Base-by-base conservation (phyloP, 1,139 yeast genomes). In the Hyphopichia pseudoburtonii region DNA sequence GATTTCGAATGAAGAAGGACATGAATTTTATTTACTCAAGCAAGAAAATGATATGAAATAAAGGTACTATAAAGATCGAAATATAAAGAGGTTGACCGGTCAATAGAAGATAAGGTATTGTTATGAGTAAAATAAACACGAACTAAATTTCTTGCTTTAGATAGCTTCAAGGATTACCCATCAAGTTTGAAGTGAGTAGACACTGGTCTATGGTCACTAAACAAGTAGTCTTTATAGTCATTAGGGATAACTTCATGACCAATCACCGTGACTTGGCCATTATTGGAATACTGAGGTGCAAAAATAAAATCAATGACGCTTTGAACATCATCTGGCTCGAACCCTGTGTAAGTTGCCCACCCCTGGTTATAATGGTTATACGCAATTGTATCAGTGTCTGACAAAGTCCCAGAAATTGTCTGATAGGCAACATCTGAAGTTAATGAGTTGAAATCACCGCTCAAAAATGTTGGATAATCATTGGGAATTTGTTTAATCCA, bases 191-290 rank as follows among this genome's bases (percentile, higher is more conserved):
- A 48, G 33, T 66, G 66, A 8, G 62, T 56, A 19, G 58, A 53
- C 12, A 71, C 59, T 0, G 77, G 75, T 42, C 78, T 54, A 45
- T 73, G 78, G 48, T 73, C 79, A 34, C 73, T 65, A 24, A 65
- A 56, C 41, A 62, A 62, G 24, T 46, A 51, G 1, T 51, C 55
- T 19, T 51, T 41, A 35, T 56, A 47, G 14, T 60, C 43, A 33
- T 54, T 54, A 22, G 65, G 66, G 30, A 65, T 56, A 32, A 68
- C 65, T 28, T 66, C 68, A 50, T 69, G 66, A 32, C 61, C 62
- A 25, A 64, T 52, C 11, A 46, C 53, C 3, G 30, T 34, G n/a
- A 41, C 39, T 12, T 38, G 37, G 17, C 35, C 31, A 3, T 34
- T 22, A 33, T 43, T 40, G 5, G 60, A 39, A 24, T 44, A 41